phyloP scores from a whole-genome alignment of 23 red algal species.

The Agarophyton chilense region DNA sequence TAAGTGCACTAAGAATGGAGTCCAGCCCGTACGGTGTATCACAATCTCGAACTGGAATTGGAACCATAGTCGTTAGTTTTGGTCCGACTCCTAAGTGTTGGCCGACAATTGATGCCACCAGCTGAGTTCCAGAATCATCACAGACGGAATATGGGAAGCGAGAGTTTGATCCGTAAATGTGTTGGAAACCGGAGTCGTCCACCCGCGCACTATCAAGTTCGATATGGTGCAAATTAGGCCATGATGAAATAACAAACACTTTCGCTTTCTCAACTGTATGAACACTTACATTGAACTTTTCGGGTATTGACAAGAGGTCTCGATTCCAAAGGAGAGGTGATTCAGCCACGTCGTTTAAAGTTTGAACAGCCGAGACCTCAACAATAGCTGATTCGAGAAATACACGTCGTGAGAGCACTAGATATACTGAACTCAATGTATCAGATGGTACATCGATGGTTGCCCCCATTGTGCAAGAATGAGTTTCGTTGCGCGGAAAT shows the following conservation, averaged over 20 bases:
- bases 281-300: not conserved
- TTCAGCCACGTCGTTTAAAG: not conserved
- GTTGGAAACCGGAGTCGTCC: not conserved
- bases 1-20: not conserved
- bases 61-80: not conserved
- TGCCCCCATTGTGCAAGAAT: not conserved
- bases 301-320: not conserved
- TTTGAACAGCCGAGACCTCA: not conserved
- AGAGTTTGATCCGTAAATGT: not conserved
- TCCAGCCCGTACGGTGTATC: not conserved
- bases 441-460: not conserved
- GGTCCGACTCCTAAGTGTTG: not conserved
- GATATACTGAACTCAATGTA: not conserved
- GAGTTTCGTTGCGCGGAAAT: not conserved
- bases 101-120: not conserved
- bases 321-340: slow-evolving; percentile 6
- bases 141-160: slow-evolving; percentile 11
- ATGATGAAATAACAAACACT: slow-evolving; percentile 15
- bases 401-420: not conserved
- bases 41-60: slow-evolving; percentile 13
- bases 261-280: not conserved
- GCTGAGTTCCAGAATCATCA: slow-evolving; percentile 16
- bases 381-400: not conserved
- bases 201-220: not conserved
- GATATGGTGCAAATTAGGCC: not conserved